Conservation (phyloP, 2,329 filamentous ascomycete species). For the Cytospora paraplurivora region DNA sequence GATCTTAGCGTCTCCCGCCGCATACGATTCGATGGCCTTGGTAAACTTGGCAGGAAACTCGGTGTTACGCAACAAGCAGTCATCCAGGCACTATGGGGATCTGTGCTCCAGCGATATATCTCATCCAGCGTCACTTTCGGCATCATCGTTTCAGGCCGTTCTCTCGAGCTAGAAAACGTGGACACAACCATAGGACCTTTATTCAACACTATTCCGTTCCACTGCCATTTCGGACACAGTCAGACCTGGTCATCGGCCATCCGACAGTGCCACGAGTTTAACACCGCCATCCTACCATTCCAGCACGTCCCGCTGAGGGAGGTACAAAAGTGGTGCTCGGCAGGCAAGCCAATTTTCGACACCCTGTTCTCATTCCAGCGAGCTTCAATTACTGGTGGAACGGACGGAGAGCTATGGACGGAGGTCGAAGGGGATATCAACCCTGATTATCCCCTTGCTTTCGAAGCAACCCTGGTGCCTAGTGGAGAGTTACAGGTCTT, state of each 20-base stretch:
- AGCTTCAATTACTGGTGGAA: conserved; percentile 38
- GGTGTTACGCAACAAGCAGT: conserved; percentile 79
- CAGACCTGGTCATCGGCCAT: conserved; percentile 64
- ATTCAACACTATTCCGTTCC: conserved; percentile 86
- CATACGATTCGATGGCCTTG: conserved; percentile 48
- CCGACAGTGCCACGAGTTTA: conserved; percentile 68
- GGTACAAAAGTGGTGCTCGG: conserved; percentile 76
- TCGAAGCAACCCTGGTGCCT: conserved; percentile 65
- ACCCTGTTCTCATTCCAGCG: conserved; percentile 81
- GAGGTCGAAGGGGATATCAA: conserved; percentile 49
- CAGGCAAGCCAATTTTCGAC: conserved; percentile 69
- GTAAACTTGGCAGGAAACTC: conserved; percentile 57
- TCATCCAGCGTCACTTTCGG: conserved; percentile 61
- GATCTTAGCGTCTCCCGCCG: conserved; percentile 34
- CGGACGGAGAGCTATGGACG: conserved; percentile 52
- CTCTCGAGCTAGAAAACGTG: conserved; percentile 65
- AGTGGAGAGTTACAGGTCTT: conserved; percentile 55
- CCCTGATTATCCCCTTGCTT: conserved; percentile 74
- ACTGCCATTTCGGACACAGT: conserved; percentile 46
- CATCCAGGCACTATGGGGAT: conserved; percentile 73
- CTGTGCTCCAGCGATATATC: conserved; percentile 58
- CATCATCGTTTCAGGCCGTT: conserved; percentile 76
- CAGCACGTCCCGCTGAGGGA: conserved; percentile 79
- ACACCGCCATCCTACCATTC: conserved; percentile 66
- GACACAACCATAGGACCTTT: conserved; percentile 76